These are phyloP conservation scores for Hypoxylon sp. DNA, from an alignment of 2,329 filamentous ascomycete genomes.

Conservation along the genomic window DNA sequence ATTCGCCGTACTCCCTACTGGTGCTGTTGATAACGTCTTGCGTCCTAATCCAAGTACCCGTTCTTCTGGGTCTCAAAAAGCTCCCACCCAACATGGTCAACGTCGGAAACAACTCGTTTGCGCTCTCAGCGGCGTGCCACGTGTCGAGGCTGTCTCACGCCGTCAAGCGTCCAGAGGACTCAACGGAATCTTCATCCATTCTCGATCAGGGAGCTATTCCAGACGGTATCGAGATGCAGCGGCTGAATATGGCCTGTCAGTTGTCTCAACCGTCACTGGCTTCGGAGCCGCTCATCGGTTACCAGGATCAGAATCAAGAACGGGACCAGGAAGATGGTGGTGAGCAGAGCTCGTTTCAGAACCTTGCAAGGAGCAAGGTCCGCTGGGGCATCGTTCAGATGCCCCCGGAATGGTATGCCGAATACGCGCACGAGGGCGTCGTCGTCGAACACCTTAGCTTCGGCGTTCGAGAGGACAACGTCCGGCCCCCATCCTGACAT, in stretches of 20 bases:
- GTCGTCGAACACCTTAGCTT: slow-evolving; percentile 41
- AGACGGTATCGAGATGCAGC: slow-evolving; percentile 27
- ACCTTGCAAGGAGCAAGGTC: slow-evolving; percentile 38
- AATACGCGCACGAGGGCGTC: slow-evolving; percentile 26
- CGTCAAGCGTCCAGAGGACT: neutral
- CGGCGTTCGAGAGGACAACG: slow-evolving; percentile 40
- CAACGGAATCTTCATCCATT: slow-evolving; percentile 9
- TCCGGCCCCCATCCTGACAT: slow-evolving; percentile 31
- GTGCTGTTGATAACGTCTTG: slow-evolving; percentile 27
- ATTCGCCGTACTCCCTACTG: slow-evolving; percentile 31
- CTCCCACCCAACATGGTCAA: slow-evolving; percentile 38
- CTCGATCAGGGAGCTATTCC: neutral
- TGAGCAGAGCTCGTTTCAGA: slow-evolving; percentile 14
- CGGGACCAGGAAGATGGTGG: neutral
- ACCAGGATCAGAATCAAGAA: neutral
- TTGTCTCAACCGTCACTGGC: slow-evolving; percentile 4
- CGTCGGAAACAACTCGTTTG: slow-evolving; percentile 44
- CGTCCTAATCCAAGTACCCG: slow-evolving; percentile 31
- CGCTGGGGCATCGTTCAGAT: slow-evolving; percentile 44
- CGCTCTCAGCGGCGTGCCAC: slow-evolving; percentile 45
- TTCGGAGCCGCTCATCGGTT: slow-evolving; percentile 5
- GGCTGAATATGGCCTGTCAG: neutral
- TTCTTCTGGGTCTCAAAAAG: slow-evolving; percentile 30
- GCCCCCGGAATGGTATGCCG: slow-evolving; percentile 38
- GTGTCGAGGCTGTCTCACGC: slow-evolving; percentile 34